Evolutionary conservation across 2,329 filamentous ascomycete species (phyloP).

Genomic region (Cercospora sojina): DNA sequence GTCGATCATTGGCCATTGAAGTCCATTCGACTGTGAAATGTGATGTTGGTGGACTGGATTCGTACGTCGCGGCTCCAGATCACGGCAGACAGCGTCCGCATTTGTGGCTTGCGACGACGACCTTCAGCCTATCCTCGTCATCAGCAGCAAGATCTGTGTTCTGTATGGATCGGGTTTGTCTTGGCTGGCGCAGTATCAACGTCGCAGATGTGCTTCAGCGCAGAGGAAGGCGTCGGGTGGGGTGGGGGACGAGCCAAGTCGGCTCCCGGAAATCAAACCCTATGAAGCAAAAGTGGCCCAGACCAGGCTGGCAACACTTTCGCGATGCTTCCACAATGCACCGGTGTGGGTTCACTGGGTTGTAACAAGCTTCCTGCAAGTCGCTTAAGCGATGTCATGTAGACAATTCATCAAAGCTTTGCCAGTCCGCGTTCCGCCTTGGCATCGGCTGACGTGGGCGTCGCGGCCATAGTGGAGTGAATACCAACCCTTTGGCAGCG

Average conservation of each 20-base stretch:
- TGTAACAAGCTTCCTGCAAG: background rate
- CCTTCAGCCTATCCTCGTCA: conserved; percentile 6
- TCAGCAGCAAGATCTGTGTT: conserved; percentile 6
- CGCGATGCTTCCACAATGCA: background rate
- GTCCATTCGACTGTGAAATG: background rate
- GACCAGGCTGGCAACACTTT: background rate
- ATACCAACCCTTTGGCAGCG: background rate
- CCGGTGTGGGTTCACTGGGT: too few relatives aligned
- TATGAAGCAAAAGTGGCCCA: background rate
- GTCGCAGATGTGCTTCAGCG: background rate
- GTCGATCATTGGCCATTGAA: background rate
- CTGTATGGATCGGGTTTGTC: conserved; percentile 4
- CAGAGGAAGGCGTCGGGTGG: background rate
- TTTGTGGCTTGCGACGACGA: conserved; percentile 1
- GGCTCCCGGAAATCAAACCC: background rate
- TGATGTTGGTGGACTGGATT: background rate
- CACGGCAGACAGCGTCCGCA: background rate
- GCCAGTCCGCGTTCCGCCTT: background rate
- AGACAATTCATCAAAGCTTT: background rate
- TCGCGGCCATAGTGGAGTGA: conserved; percentile 2
- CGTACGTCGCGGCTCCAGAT: background rate
- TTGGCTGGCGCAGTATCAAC: conserved; percentile 10
- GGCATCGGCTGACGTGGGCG: background rate
- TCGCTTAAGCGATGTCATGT: background rate
- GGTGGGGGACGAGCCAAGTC: conserved; percentile 7